phyloP scores from a whole-genome alignment of 2,329 filamentous ascomycete genomes.

The Sporothrix mexicana region DNA sequence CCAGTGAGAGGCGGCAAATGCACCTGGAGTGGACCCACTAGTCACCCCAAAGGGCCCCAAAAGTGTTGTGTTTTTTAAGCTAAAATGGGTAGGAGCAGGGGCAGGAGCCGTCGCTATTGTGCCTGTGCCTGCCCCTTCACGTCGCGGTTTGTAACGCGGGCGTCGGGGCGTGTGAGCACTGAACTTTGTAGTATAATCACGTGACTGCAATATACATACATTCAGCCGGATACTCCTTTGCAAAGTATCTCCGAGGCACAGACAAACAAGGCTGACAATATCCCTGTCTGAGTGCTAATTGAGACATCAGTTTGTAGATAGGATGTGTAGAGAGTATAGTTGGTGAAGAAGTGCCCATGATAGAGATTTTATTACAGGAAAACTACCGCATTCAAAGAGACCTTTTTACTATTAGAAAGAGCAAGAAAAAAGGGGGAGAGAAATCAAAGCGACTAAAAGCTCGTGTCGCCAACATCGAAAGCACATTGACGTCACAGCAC shows the following conservation, averaged over 20 bases:
- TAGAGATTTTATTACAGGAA: not conserved
- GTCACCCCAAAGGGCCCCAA: not conserved
- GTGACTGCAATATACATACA: not conserved
- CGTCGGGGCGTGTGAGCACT: not conserved
- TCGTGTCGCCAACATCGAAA: too few species aligned
- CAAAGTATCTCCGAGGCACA: slow-evolving; percentile 9
- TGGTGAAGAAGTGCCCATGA: too few species aligned
- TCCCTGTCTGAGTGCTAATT: not conserved
- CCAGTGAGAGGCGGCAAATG: slow-evolving; percentile 15
- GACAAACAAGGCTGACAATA: not conserved
- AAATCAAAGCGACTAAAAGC: not conserved
- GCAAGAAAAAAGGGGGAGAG: not conserved
- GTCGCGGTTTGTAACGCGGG: slow-evolving; percentile 7
- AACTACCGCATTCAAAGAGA: too few species aligned
- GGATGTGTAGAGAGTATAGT: too few species aligned
- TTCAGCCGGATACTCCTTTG: not conserved
- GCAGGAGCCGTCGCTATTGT: not conserved
- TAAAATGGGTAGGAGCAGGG: slow-evolving; percentile 20
- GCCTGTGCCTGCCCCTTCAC: not conserved
- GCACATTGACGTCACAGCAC: too few species aligned
- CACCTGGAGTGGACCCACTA: slow-evolving; percentile 14
- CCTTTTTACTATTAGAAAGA: not conserved
- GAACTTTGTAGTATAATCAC: not conserved
- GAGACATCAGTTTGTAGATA: not conserved
- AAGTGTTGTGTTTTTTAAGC: slow-evolving; percentile 11